Evolutionary conservation across 1,284 basidiomycete species (phyloP).

Genomic region (Moesziomyces antarcticus): DNA sequence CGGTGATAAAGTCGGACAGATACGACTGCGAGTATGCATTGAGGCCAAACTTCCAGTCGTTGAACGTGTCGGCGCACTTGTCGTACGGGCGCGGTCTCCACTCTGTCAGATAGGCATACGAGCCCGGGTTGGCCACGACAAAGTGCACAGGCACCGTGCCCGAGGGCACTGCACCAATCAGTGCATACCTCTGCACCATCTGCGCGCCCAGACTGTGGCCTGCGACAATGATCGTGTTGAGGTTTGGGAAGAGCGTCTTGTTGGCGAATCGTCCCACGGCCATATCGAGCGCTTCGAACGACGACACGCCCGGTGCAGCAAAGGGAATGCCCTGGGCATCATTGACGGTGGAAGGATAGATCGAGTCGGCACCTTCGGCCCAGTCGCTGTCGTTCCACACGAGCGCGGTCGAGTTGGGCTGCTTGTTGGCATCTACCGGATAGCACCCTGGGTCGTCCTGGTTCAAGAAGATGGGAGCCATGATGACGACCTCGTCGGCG

Average conservation of each 20-base stretch:
- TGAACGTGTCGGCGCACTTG: conserved; percentile 35
- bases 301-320: conserved; percentile 29
- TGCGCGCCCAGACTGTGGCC: conserved; percentile 51
- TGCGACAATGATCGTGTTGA: conserved; percentile 53
- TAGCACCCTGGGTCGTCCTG: conserved; percentile 39
- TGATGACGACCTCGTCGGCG: conserved; percentile 49
- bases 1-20: conserved; percentile 41
- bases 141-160: conserved; percentile 50
- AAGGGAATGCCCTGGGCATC: conserved; percentile 19
- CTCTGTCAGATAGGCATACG: conserved; percentile 43
- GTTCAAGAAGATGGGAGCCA: conserved; percentile 55
- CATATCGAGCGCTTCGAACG: conserved; percentile 48
- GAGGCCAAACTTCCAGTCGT: conserved; percentile 54
- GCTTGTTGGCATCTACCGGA: conserved; percentile 25
- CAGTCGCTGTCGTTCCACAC: conserved; percentile 40
- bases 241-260: conserved; percentile 38
- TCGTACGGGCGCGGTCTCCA: conserved; percentile 30
- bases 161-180: conserved; percentile 45
- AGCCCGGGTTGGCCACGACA: conserved; percentile 54
- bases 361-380: conserved; percentile 48
- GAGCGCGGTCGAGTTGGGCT: conserved; percentile 32
- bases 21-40: conserved; percentile 40
- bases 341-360: conserved; percentile 25
- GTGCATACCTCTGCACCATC: conserved; percentile 51
- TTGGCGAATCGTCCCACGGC: conserved; percentile 40